Percentiles rank a stretch among this genome's conserved stretches.
Evolutionary conservation across 768 basidiomycete genomes (phyloP).

Genomic region (Rhodotorula babjevae): DNA sequence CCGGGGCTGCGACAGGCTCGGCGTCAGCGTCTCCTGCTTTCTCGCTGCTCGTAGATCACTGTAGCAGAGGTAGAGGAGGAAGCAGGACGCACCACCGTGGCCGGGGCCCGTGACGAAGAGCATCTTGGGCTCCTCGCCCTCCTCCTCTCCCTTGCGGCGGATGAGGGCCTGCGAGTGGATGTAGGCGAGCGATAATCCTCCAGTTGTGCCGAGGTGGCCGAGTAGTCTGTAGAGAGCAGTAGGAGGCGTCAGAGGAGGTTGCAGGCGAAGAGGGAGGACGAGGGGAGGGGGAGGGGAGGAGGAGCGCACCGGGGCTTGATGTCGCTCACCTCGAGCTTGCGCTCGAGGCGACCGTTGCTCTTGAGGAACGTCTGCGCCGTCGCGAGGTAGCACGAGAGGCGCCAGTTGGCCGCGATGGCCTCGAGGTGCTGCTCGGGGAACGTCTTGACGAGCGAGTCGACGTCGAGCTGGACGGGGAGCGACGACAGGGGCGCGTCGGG

Average conservation of each 20-base stretch:
- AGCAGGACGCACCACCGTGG: slow-evolving; percentile 41
- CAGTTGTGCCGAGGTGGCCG: slow-evolving; percentile 53
- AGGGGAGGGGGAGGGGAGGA: slow-evolving; percentile 77
- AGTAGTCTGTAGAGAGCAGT: slow-evolving; percentile 9
- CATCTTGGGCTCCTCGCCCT: slow-evolving; percentile 53
- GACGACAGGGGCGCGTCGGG: slow-evolving; percentile 2
- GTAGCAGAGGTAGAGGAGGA: not conserved
- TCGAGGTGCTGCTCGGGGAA: slow-evolving; percentile 14
- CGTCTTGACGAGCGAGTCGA: slow-evolving; percentile 1
- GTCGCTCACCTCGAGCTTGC: slow-evolving; percentile 57
- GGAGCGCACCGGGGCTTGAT: slow-evolving; percentile 57
- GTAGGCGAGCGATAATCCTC: slow-evolving; percentile 65
- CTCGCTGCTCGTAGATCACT: not conserved
- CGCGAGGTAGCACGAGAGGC: slow-evolving; percentile 28
- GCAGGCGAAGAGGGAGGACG: slow-evolving; percentile 40
- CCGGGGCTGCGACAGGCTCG: slow-evolving; percentile 68
- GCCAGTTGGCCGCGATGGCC: slow-evolving; percentile 25
- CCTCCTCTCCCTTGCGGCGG: slow-evolving; percentile 44
- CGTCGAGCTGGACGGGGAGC: slow-evolving; percentile 21
- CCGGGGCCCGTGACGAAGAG: slow-evolving; percentile 79
- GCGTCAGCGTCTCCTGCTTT: no score
- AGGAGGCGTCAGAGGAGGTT: not conserved
- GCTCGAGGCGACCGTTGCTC: slow-evolving; percentile 64
- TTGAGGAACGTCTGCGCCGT: slow-evolving; percentile 74
- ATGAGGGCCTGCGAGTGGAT: slow-evolving; percentile 62